These are phyloP conservation scores for Hygrophila difformis DNA, from an alignment of 257 asterid genomes.

Conservation along the genomic window DNA sequence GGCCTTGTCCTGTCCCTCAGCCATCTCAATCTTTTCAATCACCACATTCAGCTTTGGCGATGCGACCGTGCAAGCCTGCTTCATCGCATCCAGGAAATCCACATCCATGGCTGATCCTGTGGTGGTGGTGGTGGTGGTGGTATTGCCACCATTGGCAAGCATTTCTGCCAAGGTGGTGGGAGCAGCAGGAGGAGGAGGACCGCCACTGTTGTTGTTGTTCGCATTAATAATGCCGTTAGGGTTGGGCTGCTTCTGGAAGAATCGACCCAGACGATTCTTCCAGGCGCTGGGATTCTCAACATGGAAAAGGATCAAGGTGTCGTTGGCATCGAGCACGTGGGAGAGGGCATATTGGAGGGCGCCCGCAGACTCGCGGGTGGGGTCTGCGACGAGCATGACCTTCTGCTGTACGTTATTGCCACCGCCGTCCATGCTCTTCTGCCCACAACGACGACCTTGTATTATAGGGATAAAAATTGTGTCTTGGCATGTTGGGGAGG, in stretches of 20 bases:
- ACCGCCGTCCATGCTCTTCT: not conserved
- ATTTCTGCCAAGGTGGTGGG: too few relatives aligned
- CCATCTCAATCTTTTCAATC: slow-evolving; percentile 40
- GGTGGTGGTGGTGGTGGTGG: not conserved
- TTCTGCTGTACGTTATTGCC: too few relatives aligned
- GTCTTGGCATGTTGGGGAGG: too few relatives aligned
- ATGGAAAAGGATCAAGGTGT: slow-evolving; percentile 45
- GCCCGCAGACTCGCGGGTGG: slow-evolving; percentile 59
- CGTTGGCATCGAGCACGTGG: slow-evolving; percentile 50
- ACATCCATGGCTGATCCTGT: slow-evolving; percentile 24
- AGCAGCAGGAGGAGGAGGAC: too few relatives aligned
- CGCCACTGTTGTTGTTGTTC: too few relatives aligned
- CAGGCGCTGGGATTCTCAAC: slow-evolving; percentile 39
- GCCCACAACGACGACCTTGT: too few relatives aligned
- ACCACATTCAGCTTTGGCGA: slow-evolving; percentile 35
- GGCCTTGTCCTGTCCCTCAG: slow-evolving; percentile 61
- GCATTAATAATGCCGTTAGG: too few relatives aligned
- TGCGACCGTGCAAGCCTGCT: slow-evolving; percentile 33
- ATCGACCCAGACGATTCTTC: slow-evolving; percentile 39
- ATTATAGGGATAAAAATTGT: too few relatives aligned
- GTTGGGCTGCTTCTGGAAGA: slow-evolving; percentile 39
- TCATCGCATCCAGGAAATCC: slow-evolving; percentile 51
- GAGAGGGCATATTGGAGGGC: slow-evolving; percentile 63
- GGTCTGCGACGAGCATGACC: slow-evolving; percentile 67
- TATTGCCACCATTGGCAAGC: not conserved